phyloP scores from a whole-genome alignment of 1,284 basidiomycete genomes.

The Rugiboletus extremiorientalis region DNA sequence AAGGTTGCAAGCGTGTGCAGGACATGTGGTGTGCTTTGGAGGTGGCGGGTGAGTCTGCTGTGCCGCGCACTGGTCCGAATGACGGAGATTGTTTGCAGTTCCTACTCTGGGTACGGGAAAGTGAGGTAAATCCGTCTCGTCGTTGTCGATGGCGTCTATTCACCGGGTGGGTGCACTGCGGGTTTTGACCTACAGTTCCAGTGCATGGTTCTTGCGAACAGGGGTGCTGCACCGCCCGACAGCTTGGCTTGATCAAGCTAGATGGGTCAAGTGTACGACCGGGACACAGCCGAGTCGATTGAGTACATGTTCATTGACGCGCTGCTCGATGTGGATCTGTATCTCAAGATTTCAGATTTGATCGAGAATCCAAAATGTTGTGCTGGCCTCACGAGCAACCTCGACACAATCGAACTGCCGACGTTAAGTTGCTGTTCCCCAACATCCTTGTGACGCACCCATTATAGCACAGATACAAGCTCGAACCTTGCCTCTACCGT shows the following conservation, averaged over 20 bases:
- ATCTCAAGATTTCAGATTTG: constrained; percentile 55
- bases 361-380: constrained; percentile 60
- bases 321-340: constrained; percentile 60
- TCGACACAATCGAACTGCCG: constrained; percentile 54
- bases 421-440: constrained; percentile 20
- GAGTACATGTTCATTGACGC: constrained; percentile 81
- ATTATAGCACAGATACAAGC: constrained; percentile 28
- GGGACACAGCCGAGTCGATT: constrained; percentile 61
- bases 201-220: constrained; percentile 69
- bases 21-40: constrained; percentile 95
- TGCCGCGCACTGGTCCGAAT: not conserved
- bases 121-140: constrained; percentile 50
- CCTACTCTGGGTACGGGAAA: constrained; percentile 84
- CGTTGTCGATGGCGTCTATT: not conserved
- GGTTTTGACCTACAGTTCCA: constrained; percentile 90
- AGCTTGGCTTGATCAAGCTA: not conserved
- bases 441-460: not conserved
- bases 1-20: constrained; percentile 82
- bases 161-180: constrained; percentile 4
- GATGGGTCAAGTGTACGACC: no score
- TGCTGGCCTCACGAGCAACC: constrained; percentile 63
- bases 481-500: constrained; percentile 58
- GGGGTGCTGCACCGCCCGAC: constrained; percentile 40
- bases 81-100: constrained; percentile 41
- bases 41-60: constrained; percentile 71